phyloP scores from a whole-genome alignment of 202 grass and related monocot genomes.

The Saccharum hybrid region DNA sequence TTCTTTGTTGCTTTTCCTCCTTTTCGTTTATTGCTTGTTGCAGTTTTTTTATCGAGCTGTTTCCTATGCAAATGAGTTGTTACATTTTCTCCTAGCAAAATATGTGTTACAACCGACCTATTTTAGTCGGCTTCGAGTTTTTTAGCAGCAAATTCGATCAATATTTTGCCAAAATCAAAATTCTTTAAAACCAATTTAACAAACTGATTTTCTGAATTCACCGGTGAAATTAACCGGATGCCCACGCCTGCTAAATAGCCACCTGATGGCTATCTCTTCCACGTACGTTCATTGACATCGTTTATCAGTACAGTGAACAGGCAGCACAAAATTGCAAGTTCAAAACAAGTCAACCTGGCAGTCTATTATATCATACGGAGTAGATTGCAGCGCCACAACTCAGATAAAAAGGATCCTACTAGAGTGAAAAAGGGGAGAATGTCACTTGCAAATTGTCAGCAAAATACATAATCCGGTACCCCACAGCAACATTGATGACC shows the following conservation, averaged over 20 bases:
- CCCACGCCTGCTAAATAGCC: not conserved
- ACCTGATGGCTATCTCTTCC: not conserved
- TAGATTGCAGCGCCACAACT: not conserved
- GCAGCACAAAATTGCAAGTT: not conserved
- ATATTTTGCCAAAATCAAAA: not conserved
- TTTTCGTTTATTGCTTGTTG: too few species aligned
- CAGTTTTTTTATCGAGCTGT: too few species aligned
- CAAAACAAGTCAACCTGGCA: not conserved
- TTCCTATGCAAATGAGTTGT: too few species aligned
- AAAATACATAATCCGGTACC: constrained; percentile 22
- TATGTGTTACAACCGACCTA: not conserved
- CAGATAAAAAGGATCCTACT: not conserved
- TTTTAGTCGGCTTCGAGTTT: not conserved
- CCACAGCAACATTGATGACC: not conserved
- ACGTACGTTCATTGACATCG: not conserved
- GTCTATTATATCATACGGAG: not conserved
- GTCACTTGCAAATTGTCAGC: constrained; percentile 4
- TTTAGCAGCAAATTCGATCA: not conserved
- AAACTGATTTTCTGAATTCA: not conserved
- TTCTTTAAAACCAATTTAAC: not conserved
- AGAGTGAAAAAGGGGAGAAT: not conserved
- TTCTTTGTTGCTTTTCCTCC: too few species aligned
- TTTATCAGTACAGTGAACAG: not conserved
- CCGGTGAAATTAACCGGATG: not conserved
- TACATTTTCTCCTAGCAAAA: too few species aligned